These are phyloP conservation scores for Anthostomella pinea DNA, from an alignment of 2,329 filamentous ascomycete species.

Conservation along the genomic window DNA sequence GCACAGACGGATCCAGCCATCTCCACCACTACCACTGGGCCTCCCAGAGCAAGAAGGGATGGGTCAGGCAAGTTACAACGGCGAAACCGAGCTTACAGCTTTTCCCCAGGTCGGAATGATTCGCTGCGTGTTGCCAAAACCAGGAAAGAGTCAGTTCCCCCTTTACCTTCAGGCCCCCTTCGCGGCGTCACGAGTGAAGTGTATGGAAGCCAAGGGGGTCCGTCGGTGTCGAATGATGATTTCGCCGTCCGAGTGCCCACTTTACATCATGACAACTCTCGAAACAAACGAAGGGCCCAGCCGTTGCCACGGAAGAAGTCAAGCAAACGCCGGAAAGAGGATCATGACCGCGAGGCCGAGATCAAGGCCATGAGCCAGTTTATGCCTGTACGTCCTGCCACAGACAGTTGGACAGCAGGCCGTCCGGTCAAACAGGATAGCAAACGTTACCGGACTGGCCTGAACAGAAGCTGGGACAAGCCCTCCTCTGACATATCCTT, in stretches of 20 bases:
- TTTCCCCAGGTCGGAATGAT: conserved; percentile 59
- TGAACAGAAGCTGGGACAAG: conserved; percentile 53
- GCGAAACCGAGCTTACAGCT: conserved; percentile 55
- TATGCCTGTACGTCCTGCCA: conserved; percentile 62
- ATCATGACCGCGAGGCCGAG: conserved; percentile 76
- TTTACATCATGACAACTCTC: conserved; percentile 49
- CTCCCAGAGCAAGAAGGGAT: conserved; percentile 33
- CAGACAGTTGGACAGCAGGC: conserved; percentile 58
- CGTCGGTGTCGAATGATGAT: conserved; percentile 16
- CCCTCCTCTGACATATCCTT: conserved; percentile 72
- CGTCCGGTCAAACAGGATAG: conserved; percentile 61
- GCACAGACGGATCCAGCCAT: conserved; percentile 25
- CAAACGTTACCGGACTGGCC: conserved; percentile 60
- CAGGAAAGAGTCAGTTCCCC: conserved; percentile 25
- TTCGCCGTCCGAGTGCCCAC: conserved; percentile 44
- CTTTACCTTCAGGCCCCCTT: conserved; percentile 20
- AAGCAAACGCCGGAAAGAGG: conserved; percentile 73
- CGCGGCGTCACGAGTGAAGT: conserved; percentile 11
- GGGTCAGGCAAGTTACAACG: conserved; percentile 49
- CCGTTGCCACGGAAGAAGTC: conserved; percentile 67
- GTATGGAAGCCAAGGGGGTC: conserved; percentile 9
- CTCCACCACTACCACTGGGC: conserved; percentile 24
- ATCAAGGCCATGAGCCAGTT: conserved; percentile 77
- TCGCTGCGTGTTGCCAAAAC: conserved; percentile 42
- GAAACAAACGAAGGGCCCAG: conserved; percentile 57